Conservation (phyloP, 1,139 yeast species). For the Scheffersomyces titani region DNA sequence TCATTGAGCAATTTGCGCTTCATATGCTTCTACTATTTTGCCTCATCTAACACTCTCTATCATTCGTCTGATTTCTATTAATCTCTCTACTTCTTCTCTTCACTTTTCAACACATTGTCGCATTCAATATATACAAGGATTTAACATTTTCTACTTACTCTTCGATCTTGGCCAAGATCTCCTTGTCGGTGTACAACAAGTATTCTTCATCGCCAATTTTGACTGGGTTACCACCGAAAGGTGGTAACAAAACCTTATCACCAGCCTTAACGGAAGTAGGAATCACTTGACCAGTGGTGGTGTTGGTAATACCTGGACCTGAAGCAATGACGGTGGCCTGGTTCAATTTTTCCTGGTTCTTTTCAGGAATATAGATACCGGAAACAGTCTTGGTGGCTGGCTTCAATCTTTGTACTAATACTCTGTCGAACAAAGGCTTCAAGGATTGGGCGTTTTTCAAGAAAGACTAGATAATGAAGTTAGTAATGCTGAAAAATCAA, state of each 20-base stretch:
- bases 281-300: conserved; percentile 63
- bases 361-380: conserved; percentile 95
- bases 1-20: not conserved
- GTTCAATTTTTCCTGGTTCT: conserved; percentile 91
- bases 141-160: conserved; percentile 10
- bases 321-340: conserved; percentile 78
- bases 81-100: not conserved
- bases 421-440: conserved; percentile 92
- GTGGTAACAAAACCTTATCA: conserved; percentile 91
- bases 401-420: conserved; percentile 90
- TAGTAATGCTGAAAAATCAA: not conserved
- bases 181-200: conserved; percentile 82
- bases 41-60: not conserved
- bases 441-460: conserved; percentile 86
- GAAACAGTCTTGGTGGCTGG: conserved; percentile 92
- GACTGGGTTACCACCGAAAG: conserved; percentile 84
- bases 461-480: conserved; percentile 40
- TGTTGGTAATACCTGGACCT: conserved; percentile 78
- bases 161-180: conserved; percentile 87
- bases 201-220: conserved; percentile 84
- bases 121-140: not conserved
- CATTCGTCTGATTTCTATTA: not conserved
- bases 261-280: conserved; percentile 80
- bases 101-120: not conserved
- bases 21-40: not conserved